phyloP scores from a whole-genome alignment of 1,139 yeast species.

The Hansenula sp. region DNA sequence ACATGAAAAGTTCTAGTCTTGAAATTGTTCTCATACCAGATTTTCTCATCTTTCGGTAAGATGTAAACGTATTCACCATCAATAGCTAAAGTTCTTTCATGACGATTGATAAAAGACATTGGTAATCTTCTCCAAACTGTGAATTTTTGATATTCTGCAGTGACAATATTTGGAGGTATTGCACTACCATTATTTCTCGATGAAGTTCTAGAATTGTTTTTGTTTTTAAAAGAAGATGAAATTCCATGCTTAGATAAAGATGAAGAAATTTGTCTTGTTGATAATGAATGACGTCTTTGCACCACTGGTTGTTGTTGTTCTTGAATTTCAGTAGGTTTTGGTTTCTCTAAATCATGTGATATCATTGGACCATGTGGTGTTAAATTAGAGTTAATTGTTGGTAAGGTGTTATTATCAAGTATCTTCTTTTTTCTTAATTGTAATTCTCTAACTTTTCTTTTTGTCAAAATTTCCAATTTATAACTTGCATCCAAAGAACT shows the following conservation, averaged over 20 bases:
- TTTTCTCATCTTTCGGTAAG: constrained; percentile 73
- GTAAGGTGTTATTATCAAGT: constrained; percentile 11
- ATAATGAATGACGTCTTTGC: constrained; percentile 5
- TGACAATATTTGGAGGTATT: constrained; percentile 8
- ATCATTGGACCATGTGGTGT: constrained; percentile 21
- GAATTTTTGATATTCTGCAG: constrained; percentile 45
- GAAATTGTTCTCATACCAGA: constrained; percentile 62
- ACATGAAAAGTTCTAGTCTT: constrained; percentile 88
- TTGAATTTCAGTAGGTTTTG: background rate
- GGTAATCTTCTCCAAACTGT: constrained; percentile 87
- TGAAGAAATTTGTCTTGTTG: constrained; percentile 9
- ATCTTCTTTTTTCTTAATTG: constrained; percentile 14
- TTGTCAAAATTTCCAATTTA: constrained; percentile 15
- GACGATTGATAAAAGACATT: constrained; percentile 74
- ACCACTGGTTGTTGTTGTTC: constrained; percentile 1
- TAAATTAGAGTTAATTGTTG: constrained; percentile 22
- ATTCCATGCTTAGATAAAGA: constrained; percentile 13
- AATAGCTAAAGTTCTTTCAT: constrained; percentile 78
- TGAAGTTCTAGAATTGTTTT: constrained; percentile 9
- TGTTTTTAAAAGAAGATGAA: constrained; percentile 15
- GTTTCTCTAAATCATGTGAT: constrained; percentile 2
- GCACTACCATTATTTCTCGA: constrained; percentile 4
- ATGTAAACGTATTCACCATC: constrained; percentile 93
- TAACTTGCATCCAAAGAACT: constrained; percentile 29
- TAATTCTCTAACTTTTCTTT: constrained; percentile 15